A percentile compares a stretch with the other conserved stretches of the same genome.
phyloP scores from a whole-genome alignment of 208 protist species.

The Trypanosoma theileri region DNA sequence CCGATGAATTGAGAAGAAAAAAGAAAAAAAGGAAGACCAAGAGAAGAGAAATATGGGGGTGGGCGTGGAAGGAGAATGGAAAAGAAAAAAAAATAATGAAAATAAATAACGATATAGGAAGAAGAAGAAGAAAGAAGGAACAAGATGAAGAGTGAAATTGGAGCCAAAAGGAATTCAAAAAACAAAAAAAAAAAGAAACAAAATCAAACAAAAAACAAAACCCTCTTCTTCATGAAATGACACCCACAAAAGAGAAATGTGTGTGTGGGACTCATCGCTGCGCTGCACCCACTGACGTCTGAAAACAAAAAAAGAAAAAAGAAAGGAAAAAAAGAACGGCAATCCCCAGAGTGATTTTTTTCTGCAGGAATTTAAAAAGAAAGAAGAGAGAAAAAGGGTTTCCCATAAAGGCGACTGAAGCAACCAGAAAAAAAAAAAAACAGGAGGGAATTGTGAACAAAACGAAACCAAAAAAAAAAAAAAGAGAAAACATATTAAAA shows the following conservation, averaged over 20 bases:
- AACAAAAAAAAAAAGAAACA: background rate
- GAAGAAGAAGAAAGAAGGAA: background rate
- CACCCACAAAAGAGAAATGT: too few relatives aligned
- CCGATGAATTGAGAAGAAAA: too few relatives aligned
- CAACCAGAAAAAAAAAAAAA: background rate
- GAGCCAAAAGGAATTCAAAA: background rate
- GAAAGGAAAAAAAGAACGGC: too few relatives aligned
- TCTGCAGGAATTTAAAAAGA: too few relatives aligned
- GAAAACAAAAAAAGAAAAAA: too few relatives aligned
- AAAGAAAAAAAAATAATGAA: background rate
- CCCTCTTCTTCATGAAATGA: too few relatives aligned
- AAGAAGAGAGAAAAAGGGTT: background rate
- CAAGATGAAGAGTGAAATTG: background rate
- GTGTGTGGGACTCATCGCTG: too few relatives aligned
- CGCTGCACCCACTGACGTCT: too few relatives aligned
- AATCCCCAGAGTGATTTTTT: too few relatives aligned
- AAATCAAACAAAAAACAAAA: too few relatives aligned
- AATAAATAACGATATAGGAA: background rate
- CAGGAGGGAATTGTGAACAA: background rate
- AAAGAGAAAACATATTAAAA: background rate
- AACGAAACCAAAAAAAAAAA: slow-evolving; percentile 2
- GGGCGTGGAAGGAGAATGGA: background rate
- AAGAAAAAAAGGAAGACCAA: background rate
- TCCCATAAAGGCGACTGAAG: background rate
- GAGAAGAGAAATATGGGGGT: background rate